Base-by-base conservation (phyloP, 2,329 filamentous ascomycete species). In the Ophiobolus disseminans region DNA sequence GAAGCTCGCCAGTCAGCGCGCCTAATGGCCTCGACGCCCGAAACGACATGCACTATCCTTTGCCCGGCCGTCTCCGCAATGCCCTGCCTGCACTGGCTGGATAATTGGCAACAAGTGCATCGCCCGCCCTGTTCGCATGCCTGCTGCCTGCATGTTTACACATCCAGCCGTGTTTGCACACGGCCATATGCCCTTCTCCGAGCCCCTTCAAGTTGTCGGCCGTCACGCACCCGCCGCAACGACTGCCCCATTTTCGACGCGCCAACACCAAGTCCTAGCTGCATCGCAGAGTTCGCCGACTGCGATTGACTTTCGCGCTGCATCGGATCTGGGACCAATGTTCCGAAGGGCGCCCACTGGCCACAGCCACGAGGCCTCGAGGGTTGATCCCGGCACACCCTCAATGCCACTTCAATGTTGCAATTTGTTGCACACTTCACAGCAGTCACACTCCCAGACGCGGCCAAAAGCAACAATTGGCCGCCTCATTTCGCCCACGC, bases 351-450 rank as follows among this genome's bases (percentile, higher is more conserved):
- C 38, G 25, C 23, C 23, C 23, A 25, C 41, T 35, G 25, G 22
- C 16, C 20, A 8, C 35, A 6, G 22, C 23, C 41, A 44, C 30
- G 32, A 37, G 31, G 28, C 26, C 22, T 26, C 32, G 34, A 43
- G 31, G 40, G 32, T 43, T 17, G 14, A 43, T 43, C 40, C 40
- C 31, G 28, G n/a, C 31, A 30, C 10, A 16, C 30, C 11, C 25
- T 11, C 16, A 30, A 30, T 10, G 16, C 7, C 19, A n/a, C 17
- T 21, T 14, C 13, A 3, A 13, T 32, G n/a, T 14, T 13, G 8
- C 16, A 11, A 7, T 11, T 14, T 32, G 30, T 32, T 32, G 30
- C 16, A 32, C 34, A 36, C 20, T 32, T 11, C 16, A 32, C 34
- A 36, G 11, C 10, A 32, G n/a, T 9, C n/a, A 28, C 25, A 28